Conservation (phyloP, 2,329 filamentous ascomycete species). For the Venturia nashicola region DNA sequence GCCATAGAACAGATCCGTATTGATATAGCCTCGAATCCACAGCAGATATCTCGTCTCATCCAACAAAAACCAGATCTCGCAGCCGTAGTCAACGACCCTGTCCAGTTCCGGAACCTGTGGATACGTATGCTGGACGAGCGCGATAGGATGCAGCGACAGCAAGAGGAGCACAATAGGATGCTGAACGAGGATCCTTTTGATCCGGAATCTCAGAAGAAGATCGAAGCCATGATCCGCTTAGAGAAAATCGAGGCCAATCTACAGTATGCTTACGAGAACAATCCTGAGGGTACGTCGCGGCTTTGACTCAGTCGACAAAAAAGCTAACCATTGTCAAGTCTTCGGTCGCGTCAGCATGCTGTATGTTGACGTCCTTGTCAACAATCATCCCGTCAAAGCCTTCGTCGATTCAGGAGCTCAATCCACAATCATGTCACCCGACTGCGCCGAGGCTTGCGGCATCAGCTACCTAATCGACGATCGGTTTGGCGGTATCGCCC, state of each 20-base stretch:
- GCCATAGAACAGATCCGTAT: constrained; percentile 68
- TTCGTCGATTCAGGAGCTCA: constrained; percentile 96
- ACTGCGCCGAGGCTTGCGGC: constrained; percentile 79
- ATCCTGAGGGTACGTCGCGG: constrained; percentile 59
- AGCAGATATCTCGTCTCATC: constrained; percentile 57
- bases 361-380: constrained; percentile 92
- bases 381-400: constrained; percentile 82
- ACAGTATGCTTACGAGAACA: constrained; percentile 83
- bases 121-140: constrained; percentile 57
- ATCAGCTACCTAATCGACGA: constrained; percentile 95
- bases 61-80: constrained; percentile 66
- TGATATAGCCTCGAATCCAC: constrained; percentile 68
- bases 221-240: constrained; percentile 94
- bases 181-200: constrained; percentile 94
- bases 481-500: constrained; percentile 81
- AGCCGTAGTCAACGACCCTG: constrained; percentile 60
- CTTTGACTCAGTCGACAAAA: not conserved
- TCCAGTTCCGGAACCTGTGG: constrained; percentile 63
- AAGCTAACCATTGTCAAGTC: constrained; percentile 38
- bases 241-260: constrained; percentile 90
- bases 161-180: constrained; percentile 69
- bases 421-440: constrained; percentile 96
- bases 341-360: constrained; percentile 94
- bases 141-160: constrained; percentile 58
- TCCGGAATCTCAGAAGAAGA: constrained; percentile 76